Evolutionary conservation across 177 flowering plant species (phyloP), one percentile per base, ranked within the genome.

Genomic region (Vitis hybrid): DNA sequence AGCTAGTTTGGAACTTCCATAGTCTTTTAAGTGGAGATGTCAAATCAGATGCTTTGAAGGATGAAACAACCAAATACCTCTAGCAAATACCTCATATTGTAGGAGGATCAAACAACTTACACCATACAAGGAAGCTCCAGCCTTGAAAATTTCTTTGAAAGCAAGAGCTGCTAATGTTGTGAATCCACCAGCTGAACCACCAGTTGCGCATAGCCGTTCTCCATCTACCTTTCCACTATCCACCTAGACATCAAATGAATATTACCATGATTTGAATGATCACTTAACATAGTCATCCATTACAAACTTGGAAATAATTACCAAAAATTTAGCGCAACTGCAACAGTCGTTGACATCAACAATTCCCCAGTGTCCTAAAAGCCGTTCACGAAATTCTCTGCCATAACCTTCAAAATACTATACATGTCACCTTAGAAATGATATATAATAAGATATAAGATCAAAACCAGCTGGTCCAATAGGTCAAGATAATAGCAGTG

Each of bases 311-410:
- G 2, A n/a, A 69, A 48, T 13, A 54, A 58, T 72, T 84, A 90
- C 99, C 97, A 95, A 81, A 78, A 72, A 93, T 69, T 71, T 84
- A 50, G 99, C 98, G 82, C 99, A 93, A 70, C 90, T 93, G 80
- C 99, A 95, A 68, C 99, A 95, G 77, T 95, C 99, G 80, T 90
- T 71, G 35, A 95, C 97, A 84, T 95, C 99, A 67, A 93, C 97
- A 77, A 93, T 79, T 73, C 99, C 99, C 99, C 99, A 95, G 13
- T 27, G 67, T 12, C 88, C 84, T 75, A 88, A 77, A 58, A 95
- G 90, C 69, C 98, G 84, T 64, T 95, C 99, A 70, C 99, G 87
- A 75, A 79, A 95, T 72, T 84, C 92, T 74, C 99, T 81, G 50
- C 98, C 99, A 85, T 95, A 95, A 75, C 99, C 99, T 93, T 77